Conservation (phyloP, 129 eudicot species). For the Tagetes patula region DNA sequence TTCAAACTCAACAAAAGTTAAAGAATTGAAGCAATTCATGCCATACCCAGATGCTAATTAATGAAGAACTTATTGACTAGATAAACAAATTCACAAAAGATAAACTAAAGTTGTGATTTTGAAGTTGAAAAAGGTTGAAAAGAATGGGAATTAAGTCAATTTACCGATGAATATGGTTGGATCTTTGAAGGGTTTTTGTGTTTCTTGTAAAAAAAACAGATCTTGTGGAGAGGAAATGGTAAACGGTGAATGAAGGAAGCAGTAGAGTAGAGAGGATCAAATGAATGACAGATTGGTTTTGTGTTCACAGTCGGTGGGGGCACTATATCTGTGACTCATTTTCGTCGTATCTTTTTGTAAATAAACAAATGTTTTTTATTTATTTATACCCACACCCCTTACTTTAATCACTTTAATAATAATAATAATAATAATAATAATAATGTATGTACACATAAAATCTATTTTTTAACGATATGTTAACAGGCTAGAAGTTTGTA, state of each 20-base stretch:
- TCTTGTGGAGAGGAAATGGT: slow-evolving; percentile 23
- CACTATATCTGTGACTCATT: not conserved
- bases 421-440: no score
- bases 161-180: slow-evolving; percentile 27
- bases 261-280: not conserved
- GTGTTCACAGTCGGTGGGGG: slow-evolving; percentile 19
- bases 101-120: not conserved
- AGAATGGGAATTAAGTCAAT: not conserved
- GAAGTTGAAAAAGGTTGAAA: slow-evolving; percentile 7
- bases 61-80: not conserved
- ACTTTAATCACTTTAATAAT: no score
- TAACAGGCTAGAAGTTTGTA: no score
- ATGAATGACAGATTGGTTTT: slow-evolving; percentile 35
- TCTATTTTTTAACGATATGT: no score
- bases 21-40: not conserved
- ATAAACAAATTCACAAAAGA: slow-evolving; percentile 20
- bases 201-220: slow-evolving; percentile 20
- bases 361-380: not conserved
- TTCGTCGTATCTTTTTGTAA: not conserved
- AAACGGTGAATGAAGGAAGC: slow-evolving; percentile 24
- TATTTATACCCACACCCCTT: no score
- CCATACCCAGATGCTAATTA: not conserved
- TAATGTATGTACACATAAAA: no score
- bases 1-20: no score
- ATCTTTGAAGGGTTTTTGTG: slow-evolving; percentile 5